Conservation (phyloP, 2,329 filamentous ascomycete species). For the Eutypella sp. region DNA sequence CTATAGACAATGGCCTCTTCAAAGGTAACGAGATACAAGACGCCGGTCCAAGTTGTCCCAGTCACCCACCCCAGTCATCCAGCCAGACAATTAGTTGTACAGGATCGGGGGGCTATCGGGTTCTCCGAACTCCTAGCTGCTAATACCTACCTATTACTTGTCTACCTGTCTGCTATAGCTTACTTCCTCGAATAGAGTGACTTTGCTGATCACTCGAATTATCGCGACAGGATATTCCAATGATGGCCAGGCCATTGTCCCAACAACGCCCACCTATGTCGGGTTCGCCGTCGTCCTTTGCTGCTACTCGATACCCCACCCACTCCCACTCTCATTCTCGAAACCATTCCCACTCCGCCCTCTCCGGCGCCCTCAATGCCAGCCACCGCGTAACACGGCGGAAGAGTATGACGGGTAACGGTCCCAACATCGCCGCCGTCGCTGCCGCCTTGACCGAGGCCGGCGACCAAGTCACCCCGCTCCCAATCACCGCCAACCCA, state of each 20-base stretch:
- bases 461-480: slow-evolving; percentile 50
- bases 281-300: slow-evolving; percentile 52
- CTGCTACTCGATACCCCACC: slow-evolving; percentile 51
- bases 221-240: slow-evolving; percentile 53
- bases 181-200: slow-evolving; percentile 21
- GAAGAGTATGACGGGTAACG: slow-evolving; percentile 83
- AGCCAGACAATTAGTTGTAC: slow-evolving; percentile 13
- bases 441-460: slow-evolving; percentile 67
- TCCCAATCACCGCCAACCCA: slow-evolving; percentile 52
- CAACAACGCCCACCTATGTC: slow-evolving; percentile 57
- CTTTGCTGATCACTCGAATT: slow-evolving; percentile 33
- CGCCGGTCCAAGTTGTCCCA: too few relatives aligned
- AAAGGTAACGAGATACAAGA: slow-evolving; percentile 44
- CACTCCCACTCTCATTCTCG: slow-evolving; percentile 68
- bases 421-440: slow-evolving; percentile 68
- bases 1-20: slow-evolving; percentile 54
- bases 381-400: slow-evolving; percentile 84
- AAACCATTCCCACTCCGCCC: slow-evolving; percentile 75
- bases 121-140: too few relatives aligned
- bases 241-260: slow-evolving; percentile 62
- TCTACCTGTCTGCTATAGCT: slow-evolving; percentile 14
- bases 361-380: slow-evolving; percentile 70
- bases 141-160: slow-evolving; percentile 20
- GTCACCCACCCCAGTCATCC: too few relatives aligned
- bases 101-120: not conserved